Evolutionary conservation across 768 basidiomycete species (phyloP), one percentile per base, ranked within the genome.

Genomic region (Termitomyces heimii): DNA sequence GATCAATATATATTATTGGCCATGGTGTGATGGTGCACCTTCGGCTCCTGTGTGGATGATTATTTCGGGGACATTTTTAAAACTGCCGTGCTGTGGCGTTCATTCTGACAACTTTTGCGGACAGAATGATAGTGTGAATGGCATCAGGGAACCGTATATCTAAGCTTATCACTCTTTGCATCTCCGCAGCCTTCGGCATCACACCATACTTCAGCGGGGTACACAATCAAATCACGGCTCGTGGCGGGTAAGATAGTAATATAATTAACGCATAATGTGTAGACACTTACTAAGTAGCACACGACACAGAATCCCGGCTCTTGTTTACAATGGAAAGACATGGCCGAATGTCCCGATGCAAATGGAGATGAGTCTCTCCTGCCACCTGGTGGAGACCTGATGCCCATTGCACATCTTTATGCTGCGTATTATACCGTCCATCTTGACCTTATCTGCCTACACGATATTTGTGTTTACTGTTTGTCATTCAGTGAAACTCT

Each of bases 301-400:
- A n/a, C 24, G 14, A 8, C 34, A 37, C 34, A 37, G 12, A 24
- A 18, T 39, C 12, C 18, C 1, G 8, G 39, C 9, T 18, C 35
- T n/a, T 51, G 34, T 35, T 35, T 35, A 14, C 34, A 18, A 50
- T 35, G 32, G 0, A 16, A 50, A 16, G 3, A 14, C 34, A 18
- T 35, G 24, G 5, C 16, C 18, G 10, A 5, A 37, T 37, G 2
- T 18, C 9, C 32, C 70, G 29, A 73, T 49, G 44, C 59, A 60
- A n/a, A 70, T 44, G 13, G 66, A 40, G 13, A 72, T 60, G n/a
- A 68, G 66, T 9, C 63, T 53, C 18, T 63, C 61, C 22, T 60
- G 39, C 71, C 71, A 73, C 14, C 58, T 52, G 34, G 68, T 12
- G 10, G 12, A n/a, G n/a, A n/a, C n/a, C n/a, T n/a, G n/a, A n/a